Evolutionary conservation across 1,284 basidiomycete species (phyloP).

Genomic region (Coriolopsis trogii): DNA sequence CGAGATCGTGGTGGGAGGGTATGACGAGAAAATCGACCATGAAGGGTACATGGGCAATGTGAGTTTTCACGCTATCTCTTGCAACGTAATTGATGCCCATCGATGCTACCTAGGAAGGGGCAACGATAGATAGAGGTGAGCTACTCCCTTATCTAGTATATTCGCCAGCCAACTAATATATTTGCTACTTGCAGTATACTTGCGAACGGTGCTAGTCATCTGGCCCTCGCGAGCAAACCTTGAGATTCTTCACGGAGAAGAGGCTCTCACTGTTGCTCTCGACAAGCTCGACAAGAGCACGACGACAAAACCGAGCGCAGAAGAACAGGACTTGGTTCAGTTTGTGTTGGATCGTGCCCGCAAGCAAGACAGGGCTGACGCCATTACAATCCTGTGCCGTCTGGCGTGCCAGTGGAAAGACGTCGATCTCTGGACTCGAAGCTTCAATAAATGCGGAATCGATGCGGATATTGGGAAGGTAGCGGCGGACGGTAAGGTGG

Average conservation of each 20-base stretch:
- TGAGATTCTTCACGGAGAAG: constrained; percentile 25
- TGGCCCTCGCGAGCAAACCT: constrained; percentile 35
- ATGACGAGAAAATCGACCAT: constrained; percentile 44
- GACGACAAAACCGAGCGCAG: neutral
- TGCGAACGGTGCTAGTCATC: constrained; percentile 44
- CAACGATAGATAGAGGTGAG: neutral
- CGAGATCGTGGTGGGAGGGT: constrained; percentile 34
- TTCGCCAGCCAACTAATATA: neutral
- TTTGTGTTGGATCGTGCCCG: too few relatives aligned
- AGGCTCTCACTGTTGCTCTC: constrained; percentile 13
- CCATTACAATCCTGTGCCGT: too few relatives aligned
- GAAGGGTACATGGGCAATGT: constrained; percentile 49
- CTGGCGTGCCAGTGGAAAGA: too few relatives aligned
- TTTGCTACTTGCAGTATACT: constrained; percentile 38
- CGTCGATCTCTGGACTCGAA: neutral
- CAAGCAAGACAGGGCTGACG: too few relatives aligned
- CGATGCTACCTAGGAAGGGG: neutral
- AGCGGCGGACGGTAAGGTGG: neutral
- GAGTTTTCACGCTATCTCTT: constrained; percentile 19
- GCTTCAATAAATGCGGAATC: neutral
- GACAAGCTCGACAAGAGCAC: constrained; percentile 1
- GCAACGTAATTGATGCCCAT: neutral
- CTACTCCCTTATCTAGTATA: neutral
- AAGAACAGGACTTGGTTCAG: too few relatives aligned
- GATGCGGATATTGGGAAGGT: neutral